phyloP scores from a whole-genome alignment of 1,139 yeast genomes.

The Kodamaea ohmeri region DNA sequence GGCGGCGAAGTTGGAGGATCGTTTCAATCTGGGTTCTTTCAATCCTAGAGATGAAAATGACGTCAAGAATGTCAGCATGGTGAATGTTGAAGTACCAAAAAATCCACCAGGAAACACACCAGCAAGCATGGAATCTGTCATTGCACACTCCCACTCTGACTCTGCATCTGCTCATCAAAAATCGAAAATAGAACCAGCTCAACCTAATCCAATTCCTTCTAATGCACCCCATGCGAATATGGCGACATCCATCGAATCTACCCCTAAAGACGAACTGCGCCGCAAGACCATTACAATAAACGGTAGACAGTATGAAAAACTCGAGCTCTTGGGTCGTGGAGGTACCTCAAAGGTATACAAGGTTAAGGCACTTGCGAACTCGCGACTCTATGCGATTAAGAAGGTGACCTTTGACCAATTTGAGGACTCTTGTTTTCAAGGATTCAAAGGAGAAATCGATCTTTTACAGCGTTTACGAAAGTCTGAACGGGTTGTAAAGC shows the following conservation, averaged over 20 bases:
- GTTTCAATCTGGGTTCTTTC: neutral
- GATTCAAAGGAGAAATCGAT: constrained; percentile 89
- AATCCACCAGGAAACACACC: neutral
- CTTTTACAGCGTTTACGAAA: constrained; percentile 59
- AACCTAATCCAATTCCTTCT: neutral
- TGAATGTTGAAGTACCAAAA: neutral
- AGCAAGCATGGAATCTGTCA: neutral
- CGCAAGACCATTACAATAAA: constrained; percentile 44
- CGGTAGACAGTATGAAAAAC: constrained; percentile 63
- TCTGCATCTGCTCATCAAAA: no score
- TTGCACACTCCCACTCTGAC: no score
- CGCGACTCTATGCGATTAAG: constrained; percentile 73
- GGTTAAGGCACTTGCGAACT: constrained; percentile 54
- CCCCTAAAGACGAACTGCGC: constrained; percentile 17
- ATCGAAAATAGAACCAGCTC: neutral
- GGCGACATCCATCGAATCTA: constrained; percentile 3
- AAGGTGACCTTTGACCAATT: constrained; percentile 78
- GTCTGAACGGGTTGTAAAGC: constrained; percentile 71
- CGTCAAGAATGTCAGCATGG: no score
- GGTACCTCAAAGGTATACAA: constrained; percentile 92
- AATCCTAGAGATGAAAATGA: no score
- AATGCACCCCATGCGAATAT: constrained; percentile 2
- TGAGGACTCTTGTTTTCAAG: constrained; percentile 68
- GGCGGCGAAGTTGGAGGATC: neutral
- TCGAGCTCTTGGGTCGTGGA: constrained; percentile 84